A percentile compares a stretch with the other conserved stretches of the same genome.
These are phyloP conservation scores for Calocera viscosa DNA, from an alignment of 768 basidiomycete genomes.

Conservation along the genomic window DNA sequence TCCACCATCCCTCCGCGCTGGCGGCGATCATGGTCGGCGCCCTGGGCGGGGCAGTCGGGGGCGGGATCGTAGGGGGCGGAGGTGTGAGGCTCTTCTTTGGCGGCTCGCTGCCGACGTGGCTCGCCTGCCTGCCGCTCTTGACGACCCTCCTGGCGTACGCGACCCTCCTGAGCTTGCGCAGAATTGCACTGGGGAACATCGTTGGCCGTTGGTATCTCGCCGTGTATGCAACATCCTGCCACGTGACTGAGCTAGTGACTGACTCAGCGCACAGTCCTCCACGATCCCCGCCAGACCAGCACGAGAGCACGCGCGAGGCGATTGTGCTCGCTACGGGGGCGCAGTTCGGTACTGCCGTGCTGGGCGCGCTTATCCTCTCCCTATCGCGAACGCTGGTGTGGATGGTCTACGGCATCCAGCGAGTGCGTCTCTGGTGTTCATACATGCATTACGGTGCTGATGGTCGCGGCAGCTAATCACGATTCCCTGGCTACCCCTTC, in stretches of 20 bases:
- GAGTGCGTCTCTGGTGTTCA: not conserved
- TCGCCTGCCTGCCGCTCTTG: not conserved
- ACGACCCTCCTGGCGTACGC: not conserved
- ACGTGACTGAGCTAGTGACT: not conserved
- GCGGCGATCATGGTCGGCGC: conserved; percentile 1
- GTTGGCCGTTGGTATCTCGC: not conserved
- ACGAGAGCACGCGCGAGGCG: not conserved
- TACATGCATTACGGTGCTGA: not conserved
- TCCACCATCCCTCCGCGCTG: not conserved
- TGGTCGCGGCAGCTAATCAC: not conserved
- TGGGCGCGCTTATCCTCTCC: not conserved
- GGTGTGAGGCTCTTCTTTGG: conserved; percentile 4
- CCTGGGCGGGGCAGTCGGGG: not conserved
- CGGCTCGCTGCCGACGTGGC: not conserved
- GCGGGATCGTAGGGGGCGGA: not conserved
- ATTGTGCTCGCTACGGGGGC: not conserved
- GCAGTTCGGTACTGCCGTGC: conserved; percentile 5
- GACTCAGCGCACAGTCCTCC: not conserved
- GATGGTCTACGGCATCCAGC: not conserved
- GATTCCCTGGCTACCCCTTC: not conserved
- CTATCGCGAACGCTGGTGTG: not conserved
- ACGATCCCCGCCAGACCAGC: not conserved
- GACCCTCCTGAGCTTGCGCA: not conserved
- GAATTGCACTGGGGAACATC: not conserved
- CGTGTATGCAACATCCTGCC: not conserved